Evolutionary conservation across 78 protist genomes (phyloP).

Genomic region (Dictyostelium capitatum): DNA sequence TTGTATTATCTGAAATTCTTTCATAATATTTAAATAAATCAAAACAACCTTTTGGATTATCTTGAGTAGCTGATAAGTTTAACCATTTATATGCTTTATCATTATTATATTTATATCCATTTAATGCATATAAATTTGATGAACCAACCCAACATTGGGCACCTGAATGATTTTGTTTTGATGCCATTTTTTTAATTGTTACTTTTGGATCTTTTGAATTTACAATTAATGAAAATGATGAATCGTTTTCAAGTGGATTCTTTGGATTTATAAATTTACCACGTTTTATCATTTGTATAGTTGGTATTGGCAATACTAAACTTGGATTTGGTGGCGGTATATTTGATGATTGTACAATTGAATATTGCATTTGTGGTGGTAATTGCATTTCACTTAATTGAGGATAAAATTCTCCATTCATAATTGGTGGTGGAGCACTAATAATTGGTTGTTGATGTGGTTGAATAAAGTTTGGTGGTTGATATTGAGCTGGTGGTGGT

Average conservation of each 20-base stretch:
- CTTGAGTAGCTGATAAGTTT: neutral
- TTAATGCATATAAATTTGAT: neutral
- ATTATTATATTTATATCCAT: neutral
- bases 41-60: neutral
- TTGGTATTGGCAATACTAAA: neutral
- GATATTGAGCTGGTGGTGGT: no score
- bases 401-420: no score
- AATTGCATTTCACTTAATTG: no score
- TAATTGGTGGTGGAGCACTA: neutral
- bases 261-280: neutral
- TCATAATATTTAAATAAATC: neutral
- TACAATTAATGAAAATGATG: no score
- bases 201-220: neutral
- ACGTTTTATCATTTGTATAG: neutral
- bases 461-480: no score
- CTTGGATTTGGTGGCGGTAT: neutral
- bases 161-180: neutral
- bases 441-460: neutral
- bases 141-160: slow-evolving; percentile 6
- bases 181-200: neutral
- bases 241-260: neutral
- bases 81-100: neutral
- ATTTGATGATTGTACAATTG: neutral
- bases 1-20: neutral
- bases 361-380: neutral